A percentile compares a stretch with the other conserved stretches of the same genome.
These are phyloP conservation scores for Hirschfeldia incana DNA, from an alignment of 345 rosid species.

Conservation along the genomic window DNA sequence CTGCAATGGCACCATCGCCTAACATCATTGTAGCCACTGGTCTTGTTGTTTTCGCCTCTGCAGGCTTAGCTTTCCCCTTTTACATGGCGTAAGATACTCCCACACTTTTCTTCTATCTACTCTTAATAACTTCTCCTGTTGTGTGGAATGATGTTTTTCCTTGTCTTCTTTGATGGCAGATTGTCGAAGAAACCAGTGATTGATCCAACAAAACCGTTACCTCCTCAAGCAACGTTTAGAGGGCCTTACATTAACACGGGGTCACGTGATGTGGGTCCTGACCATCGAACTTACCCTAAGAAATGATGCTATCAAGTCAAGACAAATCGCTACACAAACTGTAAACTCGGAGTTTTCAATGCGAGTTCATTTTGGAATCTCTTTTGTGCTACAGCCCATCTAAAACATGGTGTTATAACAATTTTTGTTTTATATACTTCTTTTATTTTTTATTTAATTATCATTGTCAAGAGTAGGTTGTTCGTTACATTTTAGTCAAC, in stretches of 20 bases:
- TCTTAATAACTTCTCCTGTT: background rate
- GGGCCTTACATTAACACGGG: slow-evolving; percentile 96
- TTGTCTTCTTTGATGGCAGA: slow-evolving; percentile 37
- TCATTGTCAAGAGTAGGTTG: too few relatives aligned
- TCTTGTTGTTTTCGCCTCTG: slow-evolving; percentile 70
- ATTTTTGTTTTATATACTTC: too few relatives aligned
- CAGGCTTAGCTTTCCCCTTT: slow-evolving; percentile 85
- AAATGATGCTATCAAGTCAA: slow-evolving; percentile 41
- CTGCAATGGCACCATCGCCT: slow-evolving; percentile 49
- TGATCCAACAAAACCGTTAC: slow-evolving; percentile 78
- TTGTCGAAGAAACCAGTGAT: slow-evolving; percentile 69
- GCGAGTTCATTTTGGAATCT: background rate
- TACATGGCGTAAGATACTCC: slow-evolving; percentile 74
- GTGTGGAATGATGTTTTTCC: background rate
- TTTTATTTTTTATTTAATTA: too few relatives aligned
- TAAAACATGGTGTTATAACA: too few relatives aligned
- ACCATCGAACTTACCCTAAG: slow-evolving; percentile 65
- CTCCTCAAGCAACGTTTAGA: slow-evolving; percentile 92
- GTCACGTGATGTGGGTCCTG: slow-evolving; percentile 91
- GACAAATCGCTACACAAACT: background rate
- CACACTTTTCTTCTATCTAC: background rate
- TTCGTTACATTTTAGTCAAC: too few relatives aligned
- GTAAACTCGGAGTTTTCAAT: background rate
- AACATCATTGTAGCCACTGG: slow-evolving; percentile 78
- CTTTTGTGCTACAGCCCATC: background rate